phyloP scores from a whole-genome alignment of 306 rosid species.

The Corylus heterophylla region DNA sequence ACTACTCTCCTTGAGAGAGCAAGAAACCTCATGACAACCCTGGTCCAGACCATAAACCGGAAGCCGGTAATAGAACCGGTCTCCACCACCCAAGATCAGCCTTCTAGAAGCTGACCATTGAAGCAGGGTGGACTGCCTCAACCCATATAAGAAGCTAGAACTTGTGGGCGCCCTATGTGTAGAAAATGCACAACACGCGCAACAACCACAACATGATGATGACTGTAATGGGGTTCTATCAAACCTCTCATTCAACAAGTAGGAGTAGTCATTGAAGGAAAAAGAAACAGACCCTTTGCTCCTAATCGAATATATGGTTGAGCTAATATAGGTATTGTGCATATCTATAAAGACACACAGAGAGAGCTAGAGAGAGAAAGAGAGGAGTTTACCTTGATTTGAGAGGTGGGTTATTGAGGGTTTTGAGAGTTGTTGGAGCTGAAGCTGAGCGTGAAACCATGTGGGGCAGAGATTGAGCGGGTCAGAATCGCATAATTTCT shows the following conservation, averaged over 20 bases:
- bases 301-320: constrained; percentile 56
- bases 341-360: constrained; percentile 25
- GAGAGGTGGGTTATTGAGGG: constrained; percentile 29
- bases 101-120: constrained; percentile 72
- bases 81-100: constrained; percentile 54
- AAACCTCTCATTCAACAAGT: constrained; percentile 54
- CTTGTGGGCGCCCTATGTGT: constrained; percentile 41
- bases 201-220: constrained; percentile 47
- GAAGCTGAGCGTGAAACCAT: constrained; percentile 30
- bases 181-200: constrained; percentile 48
- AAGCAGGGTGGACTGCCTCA: constrained; percentile 80
- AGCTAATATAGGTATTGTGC: constrained; percentile 58
- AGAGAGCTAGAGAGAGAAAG: constrained; percentile 11
- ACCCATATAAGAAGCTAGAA: constrained; percentile 55
- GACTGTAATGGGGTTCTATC: constrained; percentile 48
- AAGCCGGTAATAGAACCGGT: constrained; percentile 40
- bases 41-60: constrained; percentile 40
- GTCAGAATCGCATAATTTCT: neutral
- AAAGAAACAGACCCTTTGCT: constrained; percentile 51
- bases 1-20: constrained; percentile 41
- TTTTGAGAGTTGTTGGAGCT: constrained; percentile 24
- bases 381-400: constrained; percentile 26
- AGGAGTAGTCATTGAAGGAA: constrained; percentile 57
- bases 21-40: constrained; percentile 44
- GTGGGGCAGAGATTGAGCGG: neutral